Base-by-base conservation (phyloP, 2,329 filamentous ascomycete genomes). In the Colletotrichum sp. region DNA sequence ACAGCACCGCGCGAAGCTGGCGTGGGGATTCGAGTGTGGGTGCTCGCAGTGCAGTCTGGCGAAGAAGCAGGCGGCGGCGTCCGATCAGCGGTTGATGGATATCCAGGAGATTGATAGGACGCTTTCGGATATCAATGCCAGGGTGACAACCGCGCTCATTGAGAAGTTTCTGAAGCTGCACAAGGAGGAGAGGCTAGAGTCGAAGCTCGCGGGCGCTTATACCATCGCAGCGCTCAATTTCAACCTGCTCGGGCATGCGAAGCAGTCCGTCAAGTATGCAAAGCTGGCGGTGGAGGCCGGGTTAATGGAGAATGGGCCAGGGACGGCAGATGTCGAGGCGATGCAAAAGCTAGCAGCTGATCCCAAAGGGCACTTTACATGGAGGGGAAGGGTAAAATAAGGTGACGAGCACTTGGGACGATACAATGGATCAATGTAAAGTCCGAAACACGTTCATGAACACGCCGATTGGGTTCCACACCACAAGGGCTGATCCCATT, bases 1-100 rank as follows among this genome's bases (percentile, higher is more conserved):
- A 7, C 74, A 81, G 25, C 48, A 75, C 13, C 79, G 81, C 28
- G 80, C 86, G n/a, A 65, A 77, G 22, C 22, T 65, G 22, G 81
- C 80, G 3, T 88, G 86, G 86, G 84, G 85, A 22, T 87, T 87
- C 79, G 72, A 80, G 11, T 88, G 86, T 79, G 78, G 80, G 30
- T 88, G 86, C 79, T 80, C 83, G 70, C 77, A 80, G 25, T 88
- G 86, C 79, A 80, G 79, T 13, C 79, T 82, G 66, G 78, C 79
- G 15, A n/a, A 69, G 7, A 71, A 79, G 12, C 71, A 80, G 27
- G 57, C 78, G 2, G 75, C 65, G 8, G 83, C 80, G 7, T 87
- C 85, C n/a, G 86, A 88, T 76, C 77, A 77, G 28, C 81, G 86
- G 48, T 81, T 88, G 66, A 57, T 52, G 19, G 82, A 84, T 81